A percentile compares a stretch with the other conserved stretches of the same genome.
Evolutionary conservation across 305 asterid species (phyloP).

Genomic region (Euphrasia arctica): DNA sequence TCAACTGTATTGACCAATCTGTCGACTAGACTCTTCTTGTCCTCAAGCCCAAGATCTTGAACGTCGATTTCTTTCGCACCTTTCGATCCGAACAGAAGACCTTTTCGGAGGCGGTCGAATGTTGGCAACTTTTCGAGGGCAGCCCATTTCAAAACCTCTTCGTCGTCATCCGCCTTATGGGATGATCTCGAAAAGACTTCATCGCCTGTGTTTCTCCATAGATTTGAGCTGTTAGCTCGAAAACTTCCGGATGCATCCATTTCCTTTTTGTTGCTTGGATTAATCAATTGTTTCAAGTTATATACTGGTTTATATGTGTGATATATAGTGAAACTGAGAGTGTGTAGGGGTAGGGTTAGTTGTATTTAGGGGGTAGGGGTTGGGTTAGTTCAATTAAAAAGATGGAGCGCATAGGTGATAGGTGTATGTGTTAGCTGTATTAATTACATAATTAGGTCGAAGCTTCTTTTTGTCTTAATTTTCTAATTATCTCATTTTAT

Average conservation of each 20-base stretch:
- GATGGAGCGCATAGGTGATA: too few relatives aligned
- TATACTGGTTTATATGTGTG: too few relatives aligned
- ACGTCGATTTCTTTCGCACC: conserved; percentile 46
- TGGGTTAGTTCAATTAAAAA: too few relatives aligned
- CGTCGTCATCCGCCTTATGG: conserved; percentile 33
- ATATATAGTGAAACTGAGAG: too few relatives aligned
- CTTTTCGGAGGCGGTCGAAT: conserved; percentile 42
- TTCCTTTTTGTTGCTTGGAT: too few relatives aligned
- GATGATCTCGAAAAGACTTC: conserved; percentile 35
- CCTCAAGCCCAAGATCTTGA: conserved; percentile 37
- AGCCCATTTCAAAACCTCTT: conserved; percentile 64
- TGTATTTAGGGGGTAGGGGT: too few relatives aligned
- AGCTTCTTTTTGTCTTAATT: too few relatives aligned
- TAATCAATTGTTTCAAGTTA: too few relatives aligned
- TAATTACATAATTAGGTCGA: too few relatives aligned
- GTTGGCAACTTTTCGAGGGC: conserved; percentile 64
- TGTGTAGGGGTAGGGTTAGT: too few relatives aligned
- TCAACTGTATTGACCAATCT: conserved; percentile 49
- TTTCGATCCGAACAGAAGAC: conserved; percentile 13
- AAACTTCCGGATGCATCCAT: conserved; percentile 25
- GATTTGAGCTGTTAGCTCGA: conserved; percentile 26
- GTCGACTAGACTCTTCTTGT: conserved; percentile 48
- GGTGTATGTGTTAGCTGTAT: too few relatives aligned
- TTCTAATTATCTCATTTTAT: too few relatives aligned
- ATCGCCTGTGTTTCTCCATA: conserved; percentile 29